These are phyloP conservation scores for Rubroshorea leprosula DNA, from an alignment of 345 rosid genomes.

Conservation along the genomic window DNA sequence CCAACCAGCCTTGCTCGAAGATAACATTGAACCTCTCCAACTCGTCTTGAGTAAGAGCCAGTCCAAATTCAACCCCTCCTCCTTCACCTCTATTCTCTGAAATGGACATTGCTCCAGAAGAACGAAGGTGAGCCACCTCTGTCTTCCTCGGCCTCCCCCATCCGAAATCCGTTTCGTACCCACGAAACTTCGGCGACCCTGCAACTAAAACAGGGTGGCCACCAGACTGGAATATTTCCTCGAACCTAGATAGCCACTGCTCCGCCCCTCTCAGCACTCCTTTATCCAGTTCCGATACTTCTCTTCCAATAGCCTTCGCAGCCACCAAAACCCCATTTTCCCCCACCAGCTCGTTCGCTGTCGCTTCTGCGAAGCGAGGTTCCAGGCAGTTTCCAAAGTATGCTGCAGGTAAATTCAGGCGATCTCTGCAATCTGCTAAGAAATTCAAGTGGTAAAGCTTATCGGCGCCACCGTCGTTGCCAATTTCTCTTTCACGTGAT, in stretches of 20 bases:
- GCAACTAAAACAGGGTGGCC: constrained; percentile 1
- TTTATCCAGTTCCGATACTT: constrained; percentile 23
- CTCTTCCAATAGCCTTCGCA: constrained; percentile 29
- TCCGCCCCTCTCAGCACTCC: constrained; percentile 26
- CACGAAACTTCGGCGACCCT: constrained; percentile 24
- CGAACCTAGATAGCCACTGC: constrained; percentile 24
- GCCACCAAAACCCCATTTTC: constrained; percentile 34
- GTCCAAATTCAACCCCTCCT: constrained; percentile 33
- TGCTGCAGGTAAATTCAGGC: constrained; percentile 9
- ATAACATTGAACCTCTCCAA: constrained; percentile 24
- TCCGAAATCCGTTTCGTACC: constrained; percentile 38
- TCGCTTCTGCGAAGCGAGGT: neutral
- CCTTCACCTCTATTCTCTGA: constrained; percentile 22
- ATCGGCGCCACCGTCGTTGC: neutral
- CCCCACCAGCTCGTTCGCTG: constrained; percentile 22
- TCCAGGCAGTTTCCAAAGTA: constrained; percentile 38
- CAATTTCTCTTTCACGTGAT: neutral
- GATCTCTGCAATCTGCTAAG: constrained; percentile 6
- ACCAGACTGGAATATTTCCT: neutral
- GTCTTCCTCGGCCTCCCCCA: constrained; percentile 39
- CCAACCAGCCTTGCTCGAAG: neutral
- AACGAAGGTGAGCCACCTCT: constrained; percentile 35
- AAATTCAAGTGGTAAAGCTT: neutral
- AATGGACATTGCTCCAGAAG: constrained; percentile 16
- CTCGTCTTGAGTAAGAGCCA: constrained; percentile 14